Evolutionary conservation across 768 basidiomycete species (phyloP).

Genomic region (Lactarius evosmus): DNA sequence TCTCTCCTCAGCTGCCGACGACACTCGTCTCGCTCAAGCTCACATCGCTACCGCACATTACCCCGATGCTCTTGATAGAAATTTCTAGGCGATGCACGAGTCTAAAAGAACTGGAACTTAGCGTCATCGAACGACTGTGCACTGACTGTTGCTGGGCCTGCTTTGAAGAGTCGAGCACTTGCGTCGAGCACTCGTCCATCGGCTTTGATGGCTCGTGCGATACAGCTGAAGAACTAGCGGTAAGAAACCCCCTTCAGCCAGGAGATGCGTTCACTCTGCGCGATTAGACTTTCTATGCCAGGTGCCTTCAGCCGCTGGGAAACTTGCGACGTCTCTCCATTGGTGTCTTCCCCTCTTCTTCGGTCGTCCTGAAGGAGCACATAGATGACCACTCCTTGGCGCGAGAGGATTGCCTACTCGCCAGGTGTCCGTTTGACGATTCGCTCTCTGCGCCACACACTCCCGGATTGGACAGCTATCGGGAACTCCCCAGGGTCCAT

Average conservation of each 20-base stretch:
- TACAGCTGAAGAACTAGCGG: constrained; percentile 46
- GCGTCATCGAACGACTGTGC: constrained; percentile 57
- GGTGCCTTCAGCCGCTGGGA: constrained; percentile 44
- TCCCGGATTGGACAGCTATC: constrained; percentile 8
- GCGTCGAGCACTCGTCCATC: constrained; percentile 60
- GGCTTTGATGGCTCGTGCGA: constrained; percentile 43
- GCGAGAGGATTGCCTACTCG: constrained; percentile 4
- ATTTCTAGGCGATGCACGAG: constrained; percentile 47
- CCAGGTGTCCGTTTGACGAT: constrained; percentile 13
- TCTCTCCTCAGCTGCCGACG: constrained; percentile 31
- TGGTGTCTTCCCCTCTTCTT: constrained; percentile 61
- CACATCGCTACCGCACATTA: constrained; percentile 56
- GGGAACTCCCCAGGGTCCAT: constrained; percentile 8
- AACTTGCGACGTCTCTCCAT: constrained; percentile 51
- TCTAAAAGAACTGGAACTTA: constrained; percentile 50
- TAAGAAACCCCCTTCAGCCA: constrained; percentile 37
- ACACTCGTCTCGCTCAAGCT: constrained; percentile 50
- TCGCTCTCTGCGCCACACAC: constrained; percentile 25
- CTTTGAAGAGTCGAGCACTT: constrained; percentile 56
- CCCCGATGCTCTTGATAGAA: constrained; percentile 44
- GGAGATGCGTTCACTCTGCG: constrained; percentile 1
- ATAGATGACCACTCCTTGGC: constrained; percentile 38
- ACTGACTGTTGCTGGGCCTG: constrained; percentile 60
- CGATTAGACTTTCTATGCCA: constrained; percentile 43
- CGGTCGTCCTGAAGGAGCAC: constrained; percentile 47